Conservation (phyloP, 2,329 filamentous ascomycete genomes). For the Hypoxylon sp. region DNA sequence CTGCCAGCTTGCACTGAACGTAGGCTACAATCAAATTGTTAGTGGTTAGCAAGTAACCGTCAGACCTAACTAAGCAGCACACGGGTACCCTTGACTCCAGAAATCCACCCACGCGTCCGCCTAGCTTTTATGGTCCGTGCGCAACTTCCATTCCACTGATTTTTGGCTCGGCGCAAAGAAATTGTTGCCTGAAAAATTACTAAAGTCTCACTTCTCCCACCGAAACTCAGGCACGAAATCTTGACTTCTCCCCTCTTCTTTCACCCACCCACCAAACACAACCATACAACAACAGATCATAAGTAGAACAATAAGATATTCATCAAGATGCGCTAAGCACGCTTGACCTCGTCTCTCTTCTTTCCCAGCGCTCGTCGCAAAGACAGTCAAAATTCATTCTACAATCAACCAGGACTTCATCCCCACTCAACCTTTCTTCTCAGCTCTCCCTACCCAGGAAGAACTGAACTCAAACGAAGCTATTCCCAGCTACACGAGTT, state of each 20-base stretch:
- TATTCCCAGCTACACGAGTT: conserved; percentile 71
- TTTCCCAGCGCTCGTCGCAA: conserved; percentile 54
- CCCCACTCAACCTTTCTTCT: conserved; percentile 65
- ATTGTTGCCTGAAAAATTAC: conserved; percentile 55
- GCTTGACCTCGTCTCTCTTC: conserved; percentile 53
- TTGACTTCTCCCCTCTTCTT: conserved; percentile 53
- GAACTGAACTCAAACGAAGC: conserved; percentile 78
- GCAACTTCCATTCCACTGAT: conserved; percentile 17
- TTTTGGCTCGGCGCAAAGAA: conserved; percentile 23
- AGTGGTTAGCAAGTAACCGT: conserved; percentile 49
- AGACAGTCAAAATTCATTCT: conserved; percentile 69
- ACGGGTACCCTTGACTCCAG: conserved; percentile 23
- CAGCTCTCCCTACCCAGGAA: conserved; percentile 71
- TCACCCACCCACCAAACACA: conserved; percentile 53
- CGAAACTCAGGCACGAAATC: conserved; percentile 42
- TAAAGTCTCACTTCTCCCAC: conserved; percentile 50
- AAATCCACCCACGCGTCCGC: conserved; percentile 40
- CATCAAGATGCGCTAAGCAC: conserved; percentile 73
- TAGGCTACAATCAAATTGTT: conserved; percentile 46
- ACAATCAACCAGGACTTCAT: conserved; percentile 58
- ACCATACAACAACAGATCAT: conserved; percentile 53
- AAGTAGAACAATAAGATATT: conserved; percentile 57
- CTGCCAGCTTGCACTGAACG: conserved; percentile 32
- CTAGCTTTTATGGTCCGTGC: conserved; percentile 22
- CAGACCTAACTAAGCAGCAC: conserved; percentile 34